phyloP scores from a whole-genome alignment of 2,329 filamentous ascomycete genomes.

The Beauveria asiatica region DNA sequence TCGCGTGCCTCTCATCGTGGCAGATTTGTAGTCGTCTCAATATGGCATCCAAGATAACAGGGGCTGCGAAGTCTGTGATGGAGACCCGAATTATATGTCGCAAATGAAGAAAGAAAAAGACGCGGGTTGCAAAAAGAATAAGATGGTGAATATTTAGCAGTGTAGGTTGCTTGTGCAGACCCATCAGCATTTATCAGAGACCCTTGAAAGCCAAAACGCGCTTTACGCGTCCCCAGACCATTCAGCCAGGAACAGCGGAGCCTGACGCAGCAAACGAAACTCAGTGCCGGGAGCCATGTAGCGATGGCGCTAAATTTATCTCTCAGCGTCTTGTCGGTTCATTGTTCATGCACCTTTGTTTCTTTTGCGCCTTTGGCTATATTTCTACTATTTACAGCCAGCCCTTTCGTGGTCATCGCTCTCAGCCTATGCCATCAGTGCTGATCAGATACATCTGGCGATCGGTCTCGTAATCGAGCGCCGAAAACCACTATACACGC shows the following conservation, averaged over 20 bases:
- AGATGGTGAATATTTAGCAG: neutral
- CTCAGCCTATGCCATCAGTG: neutral
- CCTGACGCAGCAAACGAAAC: neutral
- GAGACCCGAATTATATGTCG: no score
- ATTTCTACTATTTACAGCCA: neutral
- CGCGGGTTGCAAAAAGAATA: neutral
- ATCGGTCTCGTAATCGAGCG: neutral
- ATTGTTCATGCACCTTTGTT: neutral
- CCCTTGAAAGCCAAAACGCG: conserved; percentile 1
- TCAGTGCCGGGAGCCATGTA: neutral
- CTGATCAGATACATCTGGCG: neutral
- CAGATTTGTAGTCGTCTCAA: neutral
- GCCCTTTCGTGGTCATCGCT: neutral
- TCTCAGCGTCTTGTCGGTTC: conserved; percentile 1
- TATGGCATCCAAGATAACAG: neutral
- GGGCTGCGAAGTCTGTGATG: no score
- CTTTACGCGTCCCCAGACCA: conserved; percentile 8
- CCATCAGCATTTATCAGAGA: neutral
- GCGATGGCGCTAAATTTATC: conserved; percentile 5
- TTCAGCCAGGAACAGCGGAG: neutral
- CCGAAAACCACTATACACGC: neutral
- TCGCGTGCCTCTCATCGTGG: conserved; percentile 42
- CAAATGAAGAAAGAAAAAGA: neutral
- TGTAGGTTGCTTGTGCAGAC: neutral
- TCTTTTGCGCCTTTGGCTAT: neutral